These are phyloP conservation scores for Zygosaccharomyces sapae DNA, from an alignment of 1,139 yeast species.

Conservation along the genomic window DNA sequence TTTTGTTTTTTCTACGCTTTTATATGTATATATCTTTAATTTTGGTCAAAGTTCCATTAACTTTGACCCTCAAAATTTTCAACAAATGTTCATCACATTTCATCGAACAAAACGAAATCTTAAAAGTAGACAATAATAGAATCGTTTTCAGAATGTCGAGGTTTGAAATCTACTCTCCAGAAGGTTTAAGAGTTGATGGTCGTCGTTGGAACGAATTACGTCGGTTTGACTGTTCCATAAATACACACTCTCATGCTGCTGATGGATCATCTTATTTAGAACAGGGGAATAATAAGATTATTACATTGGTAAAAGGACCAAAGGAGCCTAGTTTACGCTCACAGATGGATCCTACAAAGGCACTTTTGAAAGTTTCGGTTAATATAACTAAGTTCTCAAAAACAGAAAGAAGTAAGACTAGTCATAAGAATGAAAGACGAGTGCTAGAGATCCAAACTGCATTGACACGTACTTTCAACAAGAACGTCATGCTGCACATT, in stretches of 20 bases:
- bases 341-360: conserved; percentile 43
- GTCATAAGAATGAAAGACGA: conserved; percentile 58
- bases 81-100: background rate
- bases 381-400: conserved; percentile 80
- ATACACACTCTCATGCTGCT: conserved; percentile 81
- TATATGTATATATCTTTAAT: background rate
- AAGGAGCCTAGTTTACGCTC: conserved; percentile 65
- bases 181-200: conserved; percentile 88
- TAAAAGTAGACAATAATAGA: background rate
- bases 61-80: conserved; percentile 2
- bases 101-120: background rate
- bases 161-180: conserved; percentile 85
- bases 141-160: conserved; percentile 46
- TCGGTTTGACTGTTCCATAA: conserved; percentile 70
- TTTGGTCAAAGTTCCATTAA: background rate
- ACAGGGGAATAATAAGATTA: conserved; percentile 87
- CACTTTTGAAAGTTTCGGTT: conserved; percentile 60
- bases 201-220: conserved; percentile 93
- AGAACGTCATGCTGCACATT: conserved; percentile 67
- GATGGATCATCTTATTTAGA: conserved; percentile 93
- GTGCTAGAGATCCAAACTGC: conserved; percentile 72
- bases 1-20: background rate
- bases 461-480: conserved; percentile 73
- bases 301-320: conserved; percentile 86
- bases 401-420: conserved; percentile 61